Conservation (phyloP, 2,329 filamentous ascomycete genomes). For the Sporothrix mexicana region DNA sequence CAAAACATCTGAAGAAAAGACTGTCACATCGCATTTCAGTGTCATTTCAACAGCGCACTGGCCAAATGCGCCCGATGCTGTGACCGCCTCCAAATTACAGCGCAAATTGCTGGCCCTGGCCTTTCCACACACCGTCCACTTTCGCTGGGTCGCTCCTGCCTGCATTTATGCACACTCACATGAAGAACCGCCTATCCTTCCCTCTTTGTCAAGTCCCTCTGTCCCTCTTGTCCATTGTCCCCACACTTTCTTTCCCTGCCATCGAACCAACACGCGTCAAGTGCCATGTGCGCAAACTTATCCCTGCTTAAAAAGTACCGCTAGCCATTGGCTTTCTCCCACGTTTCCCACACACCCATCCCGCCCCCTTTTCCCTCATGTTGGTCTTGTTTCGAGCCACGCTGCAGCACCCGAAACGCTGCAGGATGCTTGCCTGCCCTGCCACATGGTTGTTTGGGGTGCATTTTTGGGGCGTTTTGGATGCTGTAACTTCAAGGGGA, state of each 20-base stretch:
- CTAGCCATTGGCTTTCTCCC: conserved; percentile 17
- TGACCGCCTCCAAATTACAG: conserved; percentile 1
- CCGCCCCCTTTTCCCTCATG: background rate
- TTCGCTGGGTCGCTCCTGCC: conserved; percentile 12
- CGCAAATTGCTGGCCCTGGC: background rate
- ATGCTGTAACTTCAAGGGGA: conserved; percentile 12
- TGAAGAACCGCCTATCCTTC: conserved; percentile 12
- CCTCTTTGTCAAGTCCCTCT: conserved; percentile 2
- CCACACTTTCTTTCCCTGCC: conserved; percentile 23
- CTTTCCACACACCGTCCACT: background rate
- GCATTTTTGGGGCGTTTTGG: conserved; percentile 10
- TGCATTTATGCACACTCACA: conserved; percentile 22
- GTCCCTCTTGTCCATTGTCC: conserved; percentile 18
- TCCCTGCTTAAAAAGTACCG: conserved; percentile 7
- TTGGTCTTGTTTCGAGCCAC: conserved; percentile 26
- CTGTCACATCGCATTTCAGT: background rate
- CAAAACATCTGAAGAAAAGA: background rate
- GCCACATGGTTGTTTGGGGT: conserved; percentile 21
- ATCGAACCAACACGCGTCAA: conserved; percentile 26
- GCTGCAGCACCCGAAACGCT: conserved; percentile 13
- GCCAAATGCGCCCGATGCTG: background rate
- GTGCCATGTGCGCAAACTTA: conserved; percentile 19
- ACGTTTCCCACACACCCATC: conserved; percentile 23
- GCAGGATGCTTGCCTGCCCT: background rate
- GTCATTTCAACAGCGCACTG: background rate